These are phyloP conservation scores for Chamaecrista fasciculata DNA, from an alignment of 306 rosid species.

Conservation along the genomic window DNA sequence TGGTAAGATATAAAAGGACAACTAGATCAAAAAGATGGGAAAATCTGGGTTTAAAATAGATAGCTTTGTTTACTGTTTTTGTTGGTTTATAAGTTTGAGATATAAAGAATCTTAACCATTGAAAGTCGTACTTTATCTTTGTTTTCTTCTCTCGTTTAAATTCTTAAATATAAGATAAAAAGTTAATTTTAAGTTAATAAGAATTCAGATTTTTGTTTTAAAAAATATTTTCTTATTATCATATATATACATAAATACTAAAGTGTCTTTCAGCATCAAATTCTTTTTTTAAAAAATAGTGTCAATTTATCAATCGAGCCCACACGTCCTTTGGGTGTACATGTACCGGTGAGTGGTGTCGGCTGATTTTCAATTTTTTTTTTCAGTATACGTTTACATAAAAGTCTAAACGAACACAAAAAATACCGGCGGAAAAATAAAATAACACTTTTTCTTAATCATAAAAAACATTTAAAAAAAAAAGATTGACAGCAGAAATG, in stretches of 20 bases:
- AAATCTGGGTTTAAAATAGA: conserved; percentile 4
- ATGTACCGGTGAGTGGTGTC: conserved; percentile 38
- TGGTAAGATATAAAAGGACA: not conserved
- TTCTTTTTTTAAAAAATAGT: not conserved
- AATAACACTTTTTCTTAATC: too few species aligned
- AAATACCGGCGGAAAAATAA: not conserved
- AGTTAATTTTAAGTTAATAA: too few species aligned
- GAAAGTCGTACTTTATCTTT: too few species aligned
- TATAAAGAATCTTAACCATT: too few species aligned
- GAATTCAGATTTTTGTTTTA: too few species aligned
- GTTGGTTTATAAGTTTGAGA: too few species aligned
- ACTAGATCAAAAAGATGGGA: not conserved
- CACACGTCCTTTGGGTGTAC: conserved; percentile 26
- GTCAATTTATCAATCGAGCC: conserved; percentile 20
- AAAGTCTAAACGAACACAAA: conserved; percentile 5
- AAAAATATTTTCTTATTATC: too few species aligned
- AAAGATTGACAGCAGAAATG: not conserved
- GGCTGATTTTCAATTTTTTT: conserved; percentile 30
- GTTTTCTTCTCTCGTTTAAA: too few species aligned
- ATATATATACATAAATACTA: too few species aligned
- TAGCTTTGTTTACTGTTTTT: not conserved
- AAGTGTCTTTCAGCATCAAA: too few species aligned
- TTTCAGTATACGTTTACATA: conserved; percentile 21
- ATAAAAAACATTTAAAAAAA: not conserved
- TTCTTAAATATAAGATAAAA: too few species aligned